Base-by-base conservation (phyloP, 2,329 filamentous ascomycete genomes). In the Colletotrichum sidae region DNA sequence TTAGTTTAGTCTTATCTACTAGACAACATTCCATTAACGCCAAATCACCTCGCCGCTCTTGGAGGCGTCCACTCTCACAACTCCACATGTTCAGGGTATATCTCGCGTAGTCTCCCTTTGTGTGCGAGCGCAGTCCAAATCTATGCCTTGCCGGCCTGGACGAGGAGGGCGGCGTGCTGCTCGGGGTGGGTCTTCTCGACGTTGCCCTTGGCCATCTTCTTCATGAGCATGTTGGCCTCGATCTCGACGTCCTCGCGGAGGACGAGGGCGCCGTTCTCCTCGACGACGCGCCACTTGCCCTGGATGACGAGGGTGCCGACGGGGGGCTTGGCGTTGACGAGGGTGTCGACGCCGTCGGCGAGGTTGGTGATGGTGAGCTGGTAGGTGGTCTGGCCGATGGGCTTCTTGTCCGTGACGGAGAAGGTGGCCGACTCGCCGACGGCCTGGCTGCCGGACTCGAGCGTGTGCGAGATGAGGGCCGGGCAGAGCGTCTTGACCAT, bases 191-290 rank as follows among this genome's bases (percentile, higher is more conserved):
- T 66, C 52, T 66, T 66, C 58, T 66, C 63, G 47, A 66, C 63
- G 47, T 66, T 66, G 52, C 63, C 53, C 63, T 66, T 66, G 63
- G 63, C 63, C 63, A 66, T 66, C 63, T 66, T 66, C 58, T 66
- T 66, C 63, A 66, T 66, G 42, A 66, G 25, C 52, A 66, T 47
- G 58, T 66, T 66, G 58, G 63, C 63, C 39, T 66, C 63, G 37
- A 66, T 65, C 25, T 63, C 58, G 37, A 65, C 63, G 46, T 65
- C 58, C 63, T 65, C 63, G 25, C 52, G 63, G 47, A 65, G 63
- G 13, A 63, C 42, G 63, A 66, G 63, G 33, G 38, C 46, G 47
- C 10, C 17, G 33, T 8, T 37, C 35, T 65, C 58, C n/a, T 66
- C 34, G 41, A 66, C 39, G 33, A 66, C 17, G 47, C 63, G 63